Evolutionary conservation across 2,329 filamentous ascomycete species (phyloP), one percentile per base, ranked within the genome.

Genomic region (Venturia aucupariae): DNA sequence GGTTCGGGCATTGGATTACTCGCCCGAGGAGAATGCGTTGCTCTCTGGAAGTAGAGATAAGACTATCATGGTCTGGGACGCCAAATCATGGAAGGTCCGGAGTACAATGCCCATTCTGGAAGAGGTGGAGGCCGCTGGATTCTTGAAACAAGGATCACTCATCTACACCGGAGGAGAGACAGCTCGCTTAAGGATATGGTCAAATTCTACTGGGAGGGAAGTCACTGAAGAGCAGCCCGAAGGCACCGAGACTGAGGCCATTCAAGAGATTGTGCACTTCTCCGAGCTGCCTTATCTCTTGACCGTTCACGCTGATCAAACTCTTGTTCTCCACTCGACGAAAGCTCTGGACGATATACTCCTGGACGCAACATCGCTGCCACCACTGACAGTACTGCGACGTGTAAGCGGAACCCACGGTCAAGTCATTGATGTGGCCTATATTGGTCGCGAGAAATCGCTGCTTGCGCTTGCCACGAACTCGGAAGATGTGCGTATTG

Each of bases 391-490:
- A 11, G 71, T 87, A 0, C 82, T 90, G 55, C 86, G 90, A 69
- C 85, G 91, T 55, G 95, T 99, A 69, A 96, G 93, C 4, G 95
- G 94, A 63, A 97, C 94, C 7, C 92, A 97, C 74, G 95, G 99
- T 73, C 94, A 99, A 74, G 92, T 99, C 62, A 97, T 99, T 69
- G 95, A 99, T 72, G 79, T 99, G 41, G 90, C 88, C 38, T 97
- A 94, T 71, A 81, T 97, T 64, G 85, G 94, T 1, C 85, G 87
- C 0, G 88, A 96, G 70, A 86, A 85, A 65, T 93, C 90, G 2
- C 78, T 95, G 62, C 82, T 99, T 67, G 95, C 94, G 6, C 79
- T 99, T 32, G 94, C 93, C 7, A 97, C 93, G 2, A 99, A 99
- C 74, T 90, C 92, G 0, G 94, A 99, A 76, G 92, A 96, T 67